These are phyloP conservation scores for Cornus controversa DNA, from an alignment of 148 eudicot species.

Conservation along the genomic window DNA sequence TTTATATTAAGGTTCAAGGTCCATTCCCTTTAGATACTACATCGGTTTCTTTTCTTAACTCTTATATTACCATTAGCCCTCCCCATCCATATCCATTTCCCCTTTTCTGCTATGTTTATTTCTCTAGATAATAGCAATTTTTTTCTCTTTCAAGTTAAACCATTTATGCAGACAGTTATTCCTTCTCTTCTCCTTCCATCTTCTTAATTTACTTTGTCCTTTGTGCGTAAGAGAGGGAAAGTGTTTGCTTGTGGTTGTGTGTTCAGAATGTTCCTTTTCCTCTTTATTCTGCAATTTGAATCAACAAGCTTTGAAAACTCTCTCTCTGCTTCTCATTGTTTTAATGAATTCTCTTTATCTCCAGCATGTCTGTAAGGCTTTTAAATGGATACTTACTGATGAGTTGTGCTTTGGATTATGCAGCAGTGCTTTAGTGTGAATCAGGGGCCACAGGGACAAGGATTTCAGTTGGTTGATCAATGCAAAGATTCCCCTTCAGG, in stretches of 20 bases:
- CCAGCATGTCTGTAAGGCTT: neutral
- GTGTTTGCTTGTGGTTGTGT: neutral
- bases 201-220: neutral
- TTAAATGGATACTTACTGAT: too few relatives aligned
- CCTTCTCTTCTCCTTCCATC: neutral
- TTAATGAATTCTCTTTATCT: neutral
- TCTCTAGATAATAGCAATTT: too few relatives aligned
- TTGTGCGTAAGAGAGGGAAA: neutral
- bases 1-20: too few relatives aligned
- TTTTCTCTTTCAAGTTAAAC: neutral
- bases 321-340: neutral
- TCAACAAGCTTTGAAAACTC: neutral
- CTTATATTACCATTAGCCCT: too few relatives aligned
- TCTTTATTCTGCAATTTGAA: too few relatives aligned
- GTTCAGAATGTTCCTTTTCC: neutral
- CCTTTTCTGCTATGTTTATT: too few relatives aligned
- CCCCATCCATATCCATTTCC: too few relatives aligned
- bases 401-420: slow-evolving; percentile 8
- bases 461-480: slow-evolving; percentile 44
- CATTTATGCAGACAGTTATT: neutral
- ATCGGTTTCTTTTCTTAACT: too few relatives aligned
- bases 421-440: slow-evolving; percentile 51
- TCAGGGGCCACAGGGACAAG: slow-evolving; percentile 50
- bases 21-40: too few relatives aligned
- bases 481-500: slow-evolving; percentile 53